Percentiles rank a stretch among this genome's conserved stretches.
These are phyloP conservation scores for Pelargonium myrrhifolium DNA, from an alignment of 441 rosid genomes.

Conservation along the genomic window DNA sequence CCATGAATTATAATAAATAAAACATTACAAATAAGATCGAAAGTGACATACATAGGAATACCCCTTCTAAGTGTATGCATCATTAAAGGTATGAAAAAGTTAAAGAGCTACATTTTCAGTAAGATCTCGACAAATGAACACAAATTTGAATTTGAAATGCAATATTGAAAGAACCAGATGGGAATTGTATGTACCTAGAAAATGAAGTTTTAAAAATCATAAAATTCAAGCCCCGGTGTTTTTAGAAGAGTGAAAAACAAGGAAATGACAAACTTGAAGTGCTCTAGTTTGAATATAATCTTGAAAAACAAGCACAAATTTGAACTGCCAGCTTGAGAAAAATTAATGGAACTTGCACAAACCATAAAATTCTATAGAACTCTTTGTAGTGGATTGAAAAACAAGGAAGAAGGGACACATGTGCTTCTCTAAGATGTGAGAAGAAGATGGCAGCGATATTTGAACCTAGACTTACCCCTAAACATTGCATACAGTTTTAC, in stretches of 20 bases:
- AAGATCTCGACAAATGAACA: too few relatives aligned
- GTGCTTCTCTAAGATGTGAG: neutral
- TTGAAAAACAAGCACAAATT: slow-evolving; percentile 1
- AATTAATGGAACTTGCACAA: neutral
- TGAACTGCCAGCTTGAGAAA: neutral
- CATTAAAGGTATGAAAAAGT: neutral
- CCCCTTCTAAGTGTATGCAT: neutral
- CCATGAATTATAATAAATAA: too few relatives aligned
- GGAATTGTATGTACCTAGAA: neutral
- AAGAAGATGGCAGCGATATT: neutral
- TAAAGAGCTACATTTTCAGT: neutral
- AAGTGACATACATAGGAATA: neutral
- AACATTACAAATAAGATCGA: neutral
- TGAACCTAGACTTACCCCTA: neutral
- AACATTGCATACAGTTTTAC: neutral
- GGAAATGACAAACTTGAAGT: neutral
- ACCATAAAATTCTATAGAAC: neutral
- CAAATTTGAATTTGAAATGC: neutral
- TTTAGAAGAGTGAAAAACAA: neutral
- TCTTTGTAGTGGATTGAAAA: neutral
- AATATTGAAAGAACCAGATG: neutral
- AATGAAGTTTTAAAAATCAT: neutral
- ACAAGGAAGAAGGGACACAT: neutral
- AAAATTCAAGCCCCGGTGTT: neutral
- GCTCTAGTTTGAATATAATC: neutral